Base-by-base conservation (phyloP, 139 green algal genomes). In the Chlorella sp. region DNA sequence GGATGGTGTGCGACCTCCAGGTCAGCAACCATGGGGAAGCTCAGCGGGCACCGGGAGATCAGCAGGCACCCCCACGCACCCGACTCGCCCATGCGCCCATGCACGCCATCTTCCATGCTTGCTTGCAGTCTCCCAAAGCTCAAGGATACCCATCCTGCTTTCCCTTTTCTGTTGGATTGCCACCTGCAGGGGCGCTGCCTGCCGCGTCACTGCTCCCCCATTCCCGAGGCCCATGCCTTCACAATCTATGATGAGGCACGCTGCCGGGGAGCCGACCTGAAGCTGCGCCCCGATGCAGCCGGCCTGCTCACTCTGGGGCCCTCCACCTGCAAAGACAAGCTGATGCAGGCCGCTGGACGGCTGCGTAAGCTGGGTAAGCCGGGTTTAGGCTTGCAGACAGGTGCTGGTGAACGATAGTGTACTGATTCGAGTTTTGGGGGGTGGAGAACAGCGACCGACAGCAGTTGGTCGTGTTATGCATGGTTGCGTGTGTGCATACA, bases 231-330 rank as follows among this genome's bases (percentile, higher is more conserved):
- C 9, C 88, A 96, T 28, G 78, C 90, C 24, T 90, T 96, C 30
- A 86, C 87, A 0, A 79, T 96, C 2, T 96, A 90, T 78, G 94
- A 96, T 60, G 94, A 96, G 32, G 93, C 94, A 19, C 89, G 91
- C 76, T 96, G 94, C 92, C 82, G 84, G 16, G 90, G 87, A n/a
- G 61, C 77, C 19, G 87, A 89, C 84, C 86, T 93, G 71, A 75
- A 93, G 89, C 90, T 96, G 91, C 88, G 69, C 39, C 91, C 42
- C 26, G 34, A 83, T 19, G 93, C 94, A 0, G 87, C 93, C 40
- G 94, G 92, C 24, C 87, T 96, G 90, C 92, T 96, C 36, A 96
- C 94, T 4, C 86, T 96, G 86, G 92, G 91, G 3, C 92, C 91
- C 12, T 83, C 87, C 69, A 89, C 91, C 60, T 90, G 82, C 89